Evolutionary conservation across 495 filamentous ascomycete genomes (phyloP).

Genomic region (Pyrenula massariospora): DNA sequence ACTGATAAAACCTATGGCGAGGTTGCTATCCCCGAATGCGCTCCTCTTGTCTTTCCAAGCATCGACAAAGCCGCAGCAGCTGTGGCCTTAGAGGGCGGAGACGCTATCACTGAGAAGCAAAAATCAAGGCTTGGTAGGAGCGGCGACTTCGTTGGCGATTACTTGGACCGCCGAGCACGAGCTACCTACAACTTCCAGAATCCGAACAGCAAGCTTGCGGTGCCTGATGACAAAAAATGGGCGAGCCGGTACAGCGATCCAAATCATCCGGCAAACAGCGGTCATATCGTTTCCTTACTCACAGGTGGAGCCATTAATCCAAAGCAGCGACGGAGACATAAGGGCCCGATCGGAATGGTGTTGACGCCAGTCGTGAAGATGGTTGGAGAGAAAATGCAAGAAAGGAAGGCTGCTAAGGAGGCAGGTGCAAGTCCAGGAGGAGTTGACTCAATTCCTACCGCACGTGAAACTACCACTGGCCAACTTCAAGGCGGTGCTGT

Average conservation of each 20-base stretch:
- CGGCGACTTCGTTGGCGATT: constrained; percentile 35
- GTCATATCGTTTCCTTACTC: constrained; percentile 23
- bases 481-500: too few species aligned
- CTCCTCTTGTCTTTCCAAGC: constrained; percentile 41
- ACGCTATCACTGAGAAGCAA: constrained; percentile 7
- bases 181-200: constrained; percentile 21
- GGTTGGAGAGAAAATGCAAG: background rate
- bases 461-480: too few species aligned
- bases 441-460: too few species aligned
- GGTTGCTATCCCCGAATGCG: constrained; percentile 35
- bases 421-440: background rate
- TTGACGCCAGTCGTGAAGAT: background rate
- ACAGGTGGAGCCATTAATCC: constrained; percentile 19
- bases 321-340: background rate
- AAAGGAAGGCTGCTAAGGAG: background rate
- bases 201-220: background rate
- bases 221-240: constrained; percentile 11
- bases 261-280: constrained; percentile 30
- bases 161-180: constrained; percentile 38
- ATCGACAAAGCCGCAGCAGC: constrained; percentile 28
- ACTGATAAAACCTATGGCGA: constrained; percentile 35
- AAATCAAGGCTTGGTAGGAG: constrained; percentile 21
- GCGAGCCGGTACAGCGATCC: constrained; percentile 34
- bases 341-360: background rate
- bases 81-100: constrained; percentile 11